Evolutionary conservation across 1,284 basidiomycete genomes (phyloP).

Genomic region (Agaricales sp.): DNA sequence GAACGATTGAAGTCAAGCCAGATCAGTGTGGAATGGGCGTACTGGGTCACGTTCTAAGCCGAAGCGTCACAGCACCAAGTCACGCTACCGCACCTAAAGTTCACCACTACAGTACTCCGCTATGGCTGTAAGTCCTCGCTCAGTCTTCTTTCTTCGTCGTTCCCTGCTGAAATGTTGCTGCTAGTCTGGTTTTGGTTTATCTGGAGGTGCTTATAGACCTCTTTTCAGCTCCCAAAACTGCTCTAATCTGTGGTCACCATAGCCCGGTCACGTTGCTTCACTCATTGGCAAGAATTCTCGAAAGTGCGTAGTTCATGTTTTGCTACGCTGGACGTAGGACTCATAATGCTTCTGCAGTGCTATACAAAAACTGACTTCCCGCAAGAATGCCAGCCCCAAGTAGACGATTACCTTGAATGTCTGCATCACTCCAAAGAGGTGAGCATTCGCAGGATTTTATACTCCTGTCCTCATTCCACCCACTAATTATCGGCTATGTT

Average conservation of each 20-base stretch:
- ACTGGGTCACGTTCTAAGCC: background rate
- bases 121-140: background rate
- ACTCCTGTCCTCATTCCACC: background rate
- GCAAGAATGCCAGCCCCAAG: slow-evolving; percentile 59
- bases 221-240: background rate
- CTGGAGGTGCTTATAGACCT: slow-evolving; percentile 35
- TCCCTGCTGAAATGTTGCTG: background rate
- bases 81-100: background rate
- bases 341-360: slow-evolving; percentile 42
- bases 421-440: slow-evolving; percentile 90
- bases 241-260: slow-evolving; percentile 2
- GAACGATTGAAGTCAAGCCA: background rate
- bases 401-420: slow-evolving; percentile 91
- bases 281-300: slow-evolving; percentile 88
- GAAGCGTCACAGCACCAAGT: background rate
- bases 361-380: slow-evolving; percentile 80
- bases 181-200: slow-evolving; percentile 53
- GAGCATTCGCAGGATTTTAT: slow-evolving; percentile 11
- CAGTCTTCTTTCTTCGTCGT: slow-evolving; percentile 3
- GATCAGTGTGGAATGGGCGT: background rate
- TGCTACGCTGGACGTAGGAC: background rate
- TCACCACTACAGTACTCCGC: background rate
- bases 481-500: background rate
- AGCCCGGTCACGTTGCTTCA: slow-evolving; percentile 87
- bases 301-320: slow-evolving; percentile 36